A percentile compares a stretch with the other conserved stretches of the same genome.
Evolutionary conservation across 2,329 filamentous ascomycete genomes (phyloP).

Genomic region (Alternaria triticimaculans): DNA sequence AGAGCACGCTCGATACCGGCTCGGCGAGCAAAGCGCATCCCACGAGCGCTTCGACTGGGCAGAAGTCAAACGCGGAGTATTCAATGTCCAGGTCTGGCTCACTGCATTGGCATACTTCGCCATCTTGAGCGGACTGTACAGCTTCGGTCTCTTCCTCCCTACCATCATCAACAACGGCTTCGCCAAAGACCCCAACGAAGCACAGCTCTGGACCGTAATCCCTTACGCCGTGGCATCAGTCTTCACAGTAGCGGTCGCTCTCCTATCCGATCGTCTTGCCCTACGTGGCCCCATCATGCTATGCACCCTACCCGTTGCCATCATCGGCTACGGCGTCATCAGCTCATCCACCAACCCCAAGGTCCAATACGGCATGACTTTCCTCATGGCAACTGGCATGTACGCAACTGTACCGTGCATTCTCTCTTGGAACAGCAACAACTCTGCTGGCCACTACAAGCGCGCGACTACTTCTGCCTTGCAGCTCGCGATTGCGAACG

Average conservation of each 20-base stretch:
- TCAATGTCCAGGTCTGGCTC: conserved; percentile 68
- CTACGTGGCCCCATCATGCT: conserved; percentile 69
- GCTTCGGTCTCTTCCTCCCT: conserved; percentile 69
- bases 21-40: conserved; percentile 46
- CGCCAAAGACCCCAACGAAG: conserved; percentile 62
- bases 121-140: conserved; percentile 65
- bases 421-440: conserved; percentile 71
- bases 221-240: conserved; percentile 67
- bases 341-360: conserved; percentile 60
- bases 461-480: conserved; percentile 70
- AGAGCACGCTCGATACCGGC: conserved; percentile 55
- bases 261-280: conserved; percentile 66
- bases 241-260: conserved; percentile 59
- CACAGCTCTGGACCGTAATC: conserved; percentile 69
- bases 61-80: conserved; percentile 67
- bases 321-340: conserved; percentile 70
- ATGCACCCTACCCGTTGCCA: conserved; percentile 67
- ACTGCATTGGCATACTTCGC: conserved; percentile 68
- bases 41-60: conserved; percentile 64
- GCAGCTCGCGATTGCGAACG: conserved; percentile 71
- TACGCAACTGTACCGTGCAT: conserved; percentile 69
- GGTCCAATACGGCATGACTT: conserved; percentile 70
- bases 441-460: conserved; percentile 73
- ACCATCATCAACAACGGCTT: conserved; percentile 68
- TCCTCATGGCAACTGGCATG: conserved; percentile 70